phyloP scores from a whole-genome alignment of 192 early-diverging fungal genomes.

The Entomortierella lignicola region DNA sequence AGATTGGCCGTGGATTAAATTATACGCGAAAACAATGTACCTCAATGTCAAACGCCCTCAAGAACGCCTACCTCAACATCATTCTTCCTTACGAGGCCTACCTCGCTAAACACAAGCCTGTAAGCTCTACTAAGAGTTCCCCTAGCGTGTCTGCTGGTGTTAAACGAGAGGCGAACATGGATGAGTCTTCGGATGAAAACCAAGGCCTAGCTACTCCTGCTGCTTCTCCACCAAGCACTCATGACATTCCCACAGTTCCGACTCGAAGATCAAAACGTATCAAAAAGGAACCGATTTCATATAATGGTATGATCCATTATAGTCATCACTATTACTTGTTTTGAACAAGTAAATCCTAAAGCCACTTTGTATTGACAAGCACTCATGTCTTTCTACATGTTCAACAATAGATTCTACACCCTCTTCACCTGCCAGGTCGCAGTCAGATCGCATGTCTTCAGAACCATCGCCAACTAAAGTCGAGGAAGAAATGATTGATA shows the following conservation, averaged over 20 bases:
- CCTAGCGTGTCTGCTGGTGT: constrained; percentile 3
- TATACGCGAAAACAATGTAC: constrained; percentile 75
- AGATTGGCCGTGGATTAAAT: constrained; percentile 77
- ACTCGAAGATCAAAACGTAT: constrained; percentile 44
- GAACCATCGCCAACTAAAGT: constrained; percentile 23
- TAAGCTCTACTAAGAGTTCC: constrained; percentile 6
- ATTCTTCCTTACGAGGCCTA: constrained; percentile 74
- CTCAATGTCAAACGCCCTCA: constrained; percentile 74
- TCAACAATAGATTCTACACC: constrained; percentile 21
- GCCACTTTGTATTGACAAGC: neutral
- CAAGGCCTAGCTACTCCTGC: constrained; percentile 33
- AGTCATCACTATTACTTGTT: neutral
- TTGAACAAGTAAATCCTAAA: no score
- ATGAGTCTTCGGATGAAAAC: constrained; percentile 16
- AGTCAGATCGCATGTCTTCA: constrained; percentile 20
- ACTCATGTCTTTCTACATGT: constrained; percentile 15
- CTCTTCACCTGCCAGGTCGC: constrained; percentile 36
- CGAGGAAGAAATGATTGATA: constrained; percentile 12
- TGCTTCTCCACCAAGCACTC: constrained; percentile 27
- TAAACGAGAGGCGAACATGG: constrained; percentile 39
- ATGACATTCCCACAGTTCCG: constrained; percentile 12
- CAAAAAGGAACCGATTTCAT: constrained; percentile 45
- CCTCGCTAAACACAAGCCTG: constrained; percentile 56
- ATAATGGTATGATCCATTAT: constrained; percentile 10
- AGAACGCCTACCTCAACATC: constrained; percentile 70